Base-by-base conservation (phyloP, 1,139 yeast species). In the Hansenula anomala region DNA sequence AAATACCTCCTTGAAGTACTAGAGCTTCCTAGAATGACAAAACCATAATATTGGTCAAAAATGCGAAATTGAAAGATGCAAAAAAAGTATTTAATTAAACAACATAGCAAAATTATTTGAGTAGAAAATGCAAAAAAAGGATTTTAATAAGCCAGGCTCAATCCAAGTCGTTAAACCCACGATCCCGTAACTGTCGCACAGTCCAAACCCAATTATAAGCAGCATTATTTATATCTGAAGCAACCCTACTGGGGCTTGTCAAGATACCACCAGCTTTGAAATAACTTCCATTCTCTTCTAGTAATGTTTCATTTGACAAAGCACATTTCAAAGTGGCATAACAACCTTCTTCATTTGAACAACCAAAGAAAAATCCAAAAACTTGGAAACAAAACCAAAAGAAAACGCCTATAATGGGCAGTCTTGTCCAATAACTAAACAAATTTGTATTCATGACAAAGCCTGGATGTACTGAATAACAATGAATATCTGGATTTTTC, bases 161-260 rank as follows among this genome's bases (percentile, higher is more conserved):
- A 30, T 45, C 49, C 17, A 49, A 20, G n/a, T 43, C 44, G 17
- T 54, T 49, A 32, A 44, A 64, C 13, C 80, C 77, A 38, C 86
- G 64, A 44, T 73, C 70, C 43, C 73, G 68, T 42, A 87, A 60
- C 54, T 82, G 74, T 37, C 69, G 72, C 6, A 78, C 72, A 0
- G 95, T 82, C 95, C 95, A 86, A n/a, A 78, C 76, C 92, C 95
- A 87, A 15, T 87, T 80, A 36, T 78, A 64, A 10, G 83, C 80
- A 1, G 87, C 86, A 51, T 73, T 75, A 42, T 75, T 78, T 61
- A 73, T 61, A 53, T 80, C 74, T 22, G 64, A 60, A 1, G 92
- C 88, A 4, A 81, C 67, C 22, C 61, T 56, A 30, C 88, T 77
- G 4, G 90, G 80, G 17, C 59, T 58, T 1, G 73, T 57, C 46